Base-by-base conservation (phyloP, 768 basidiomycete species). In the Lactarius akahatsu region DNA sequence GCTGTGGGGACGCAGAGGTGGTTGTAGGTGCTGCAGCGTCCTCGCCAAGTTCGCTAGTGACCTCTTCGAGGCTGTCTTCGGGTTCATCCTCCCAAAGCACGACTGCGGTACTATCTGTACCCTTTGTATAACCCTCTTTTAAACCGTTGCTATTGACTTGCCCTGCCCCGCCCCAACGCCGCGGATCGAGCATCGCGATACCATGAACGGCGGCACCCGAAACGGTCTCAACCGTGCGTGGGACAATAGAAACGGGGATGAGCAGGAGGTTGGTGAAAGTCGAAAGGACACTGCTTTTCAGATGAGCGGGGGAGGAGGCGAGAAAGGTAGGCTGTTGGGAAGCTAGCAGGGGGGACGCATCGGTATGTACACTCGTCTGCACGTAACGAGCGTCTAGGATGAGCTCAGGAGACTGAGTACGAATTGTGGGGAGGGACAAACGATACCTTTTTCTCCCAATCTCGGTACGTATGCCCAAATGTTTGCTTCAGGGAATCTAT, bases 161-260 rank as follows among this genome's bases (percentile, higher is more conserved):
- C 5, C 59, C 75, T 18, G 75, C 76, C 18, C 86, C 88, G 10
- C 82, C 87, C 93, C 92, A 96, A 64, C 90, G 81, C 73, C 91
- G 88, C 0, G 94, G 94, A 73, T 96, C 96, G 40, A 96, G 80
- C 92, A 94, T 96, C 0, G 89, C 80, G 43, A 95, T 88, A 1
- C 94, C 94, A 64, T 89, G 89, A 3, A 87, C 92, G 2, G 93
- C 91, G 9, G 87, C 91, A 2, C 84, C 87, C 9, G 89, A 88
- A 9, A 90, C 87, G 4, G 82, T 86, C 64, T 73, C 84, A 11
- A 77, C 74, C 3, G 89, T 86, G 16, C 91, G 86, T 0, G 96
- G 96, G 2, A 98, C 95, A 74, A 98, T 96, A 1, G 96, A 97
- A 20, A 99, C 97, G 0, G 97, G 96, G 0, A 98, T 80, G 0